Conservation (phyloP, 345 rosid species). For the Brassica cretica region DNA sequence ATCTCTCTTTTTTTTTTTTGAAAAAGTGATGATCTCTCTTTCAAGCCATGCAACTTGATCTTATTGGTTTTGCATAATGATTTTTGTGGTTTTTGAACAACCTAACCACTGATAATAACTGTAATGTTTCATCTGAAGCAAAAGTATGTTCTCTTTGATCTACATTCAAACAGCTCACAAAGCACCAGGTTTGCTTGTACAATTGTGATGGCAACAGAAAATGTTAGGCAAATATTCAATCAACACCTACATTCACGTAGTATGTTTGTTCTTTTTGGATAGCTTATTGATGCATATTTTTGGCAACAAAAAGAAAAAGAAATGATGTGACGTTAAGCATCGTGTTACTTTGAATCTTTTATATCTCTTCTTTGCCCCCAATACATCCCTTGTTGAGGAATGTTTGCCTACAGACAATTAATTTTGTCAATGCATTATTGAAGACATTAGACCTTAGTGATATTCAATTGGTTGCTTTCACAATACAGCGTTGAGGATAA, state of each 20-base stretch:
- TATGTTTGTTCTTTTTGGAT: conserved; percentile 14
- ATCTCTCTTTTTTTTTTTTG: no score
- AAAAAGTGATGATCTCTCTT: background rate
- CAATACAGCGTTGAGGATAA: conserved; percentile 24
- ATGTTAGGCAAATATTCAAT: conserved; percentile 31
- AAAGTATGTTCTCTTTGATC: background rate
- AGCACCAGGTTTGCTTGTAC: background rate
- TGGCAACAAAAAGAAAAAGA: background rate
- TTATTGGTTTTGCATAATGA: background rate
- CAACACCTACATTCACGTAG: conserved; percentile 6
- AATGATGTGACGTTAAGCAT: conserved; percentile 32
- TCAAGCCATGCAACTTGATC: background rate
- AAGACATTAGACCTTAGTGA: conserved; percentile 6
- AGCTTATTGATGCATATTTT: conserved; percentile 9
- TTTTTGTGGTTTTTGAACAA: background rate
- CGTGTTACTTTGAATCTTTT: conserved; percentile 19
- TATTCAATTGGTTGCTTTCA: conserved; percentile 3
- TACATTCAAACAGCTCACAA: conserved; percentile 12
- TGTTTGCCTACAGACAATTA: conserved; percentile 2
- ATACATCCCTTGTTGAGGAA: conserved; percentile 15
- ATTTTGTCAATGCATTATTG: conserved; percentile 41
- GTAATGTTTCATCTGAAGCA: background rate
- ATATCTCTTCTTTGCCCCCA: conserved; percentile 16
- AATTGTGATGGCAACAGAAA: conserved; percentile 6
- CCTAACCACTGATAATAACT: background rate